Percentiles rank a stretch among this genome's conserved stretches.
These are phyloP conservation scores for Phylloporus scabripes DNA, from an alignment of 768 basidiomycete species.

Conservation along the genomic window DNA sequence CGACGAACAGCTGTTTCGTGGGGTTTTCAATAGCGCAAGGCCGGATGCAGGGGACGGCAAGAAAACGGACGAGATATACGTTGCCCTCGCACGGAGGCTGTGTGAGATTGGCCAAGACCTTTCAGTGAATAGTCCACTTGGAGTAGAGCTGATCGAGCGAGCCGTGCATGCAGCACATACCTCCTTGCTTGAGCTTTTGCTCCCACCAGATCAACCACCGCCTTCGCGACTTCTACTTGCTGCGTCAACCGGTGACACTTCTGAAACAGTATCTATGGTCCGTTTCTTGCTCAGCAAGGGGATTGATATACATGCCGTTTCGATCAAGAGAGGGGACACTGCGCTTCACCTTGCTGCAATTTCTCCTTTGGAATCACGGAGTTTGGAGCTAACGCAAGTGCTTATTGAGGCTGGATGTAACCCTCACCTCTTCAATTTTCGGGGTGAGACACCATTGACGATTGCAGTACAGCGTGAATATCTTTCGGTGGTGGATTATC, in stretches of 20 bases:
- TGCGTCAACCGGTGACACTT: background rate
- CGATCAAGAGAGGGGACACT: background rate
- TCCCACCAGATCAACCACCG: background rate
- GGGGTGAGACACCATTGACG: background rate
- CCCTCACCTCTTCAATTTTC: background rate
- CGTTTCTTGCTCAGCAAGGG: conserved; percentile 5
- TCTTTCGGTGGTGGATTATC: background rate
- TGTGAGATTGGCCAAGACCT: background rate
- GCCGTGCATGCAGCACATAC: background rate
- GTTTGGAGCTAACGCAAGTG: background rate
- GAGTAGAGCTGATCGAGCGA: background rate
- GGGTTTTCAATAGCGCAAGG: conserved; percentile 3
- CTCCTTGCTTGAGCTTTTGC: background rate
- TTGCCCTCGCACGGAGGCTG: background rate
- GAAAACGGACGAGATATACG: background rate
- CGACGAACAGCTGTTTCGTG: background rate
- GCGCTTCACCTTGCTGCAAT: background rate
- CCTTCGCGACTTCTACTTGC: background rate
- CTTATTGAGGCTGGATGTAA: conserved; percentile 5
- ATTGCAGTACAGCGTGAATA: background rate
- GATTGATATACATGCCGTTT: background rate
- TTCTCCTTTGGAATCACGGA: conserved; percentile 1
- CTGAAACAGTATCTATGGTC: background rate
- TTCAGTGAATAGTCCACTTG: background rate
- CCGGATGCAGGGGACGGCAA: background rate